Evolutionary conservation across 2,329 filamentous ascomycete genomes (phyloP).

Genomic region (Neonectria neomacrospora): DNA sequence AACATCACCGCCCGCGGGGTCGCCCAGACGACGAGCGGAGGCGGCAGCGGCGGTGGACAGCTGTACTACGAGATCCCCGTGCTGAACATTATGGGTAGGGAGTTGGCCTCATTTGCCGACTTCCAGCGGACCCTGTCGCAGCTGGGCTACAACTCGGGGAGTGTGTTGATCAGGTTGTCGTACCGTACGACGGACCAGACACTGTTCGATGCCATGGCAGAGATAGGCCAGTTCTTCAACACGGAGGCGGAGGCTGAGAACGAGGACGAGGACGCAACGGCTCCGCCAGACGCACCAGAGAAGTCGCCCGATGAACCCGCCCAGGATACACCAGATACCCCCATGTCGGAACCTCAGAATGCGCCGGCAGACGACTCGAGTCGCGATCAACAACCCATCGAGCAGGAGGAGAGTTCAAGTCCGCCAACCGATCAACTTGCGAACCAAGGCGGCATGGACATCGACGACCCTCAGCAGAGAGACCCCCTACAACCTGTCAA

Average conservation of each 20-base stretch:
- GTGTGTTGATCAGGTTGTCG: slow-evolving; percentile 78
- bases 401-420: slow-evolving; percentile 17
- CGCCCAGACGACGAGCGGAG: slow-evolving; percentile 67
- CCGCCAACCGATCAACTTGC: slow-evolving; percentile 34
- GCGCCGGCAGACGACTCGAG: slow-evolving; percentile 14
- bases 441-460: slow-evolving; percentile 33
- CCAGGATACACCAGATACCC: slow-evolving; percentile 33
- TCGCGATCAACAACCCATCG: slow-evolving; percentile 12
- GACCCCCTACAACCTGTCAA: slow-evolving; percentile 65
- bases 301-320: slow-evolving; percentile 22
- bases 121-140: slow-evolving; percentile 91
- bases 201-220: slow-evolving; percentile 83
- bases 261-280: slow-evolving; percentile 19
- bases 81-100: slow-evolving; percentile 83
- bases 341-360: slow-evolving; percentile 38
- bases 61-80: slow-evolving; percentile 90
- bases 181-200: slow-evolving; percentile 83
- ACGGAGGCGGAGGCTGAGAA: slow-evolving; percentile 48
- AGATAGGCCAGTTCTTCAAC: slow-evolving; percentile 82
- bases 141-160: slow-evolving; percentile 87
- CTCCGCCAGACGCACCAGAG: slow-evolving; percentile 21
- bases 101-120: slow-evolving; percentile 79
- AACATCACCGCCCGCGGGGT: slow-evolving; percentile 88
- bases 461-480: slow-evolving; percentile 32
- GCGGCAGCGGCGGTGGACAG: slow-evolving; percentile 72